These are phyloP conservation scores for Gossypium schwendimanii DNA, from an alignment of 441 rosid genomes.

Conservation along the genomic window DNA sequence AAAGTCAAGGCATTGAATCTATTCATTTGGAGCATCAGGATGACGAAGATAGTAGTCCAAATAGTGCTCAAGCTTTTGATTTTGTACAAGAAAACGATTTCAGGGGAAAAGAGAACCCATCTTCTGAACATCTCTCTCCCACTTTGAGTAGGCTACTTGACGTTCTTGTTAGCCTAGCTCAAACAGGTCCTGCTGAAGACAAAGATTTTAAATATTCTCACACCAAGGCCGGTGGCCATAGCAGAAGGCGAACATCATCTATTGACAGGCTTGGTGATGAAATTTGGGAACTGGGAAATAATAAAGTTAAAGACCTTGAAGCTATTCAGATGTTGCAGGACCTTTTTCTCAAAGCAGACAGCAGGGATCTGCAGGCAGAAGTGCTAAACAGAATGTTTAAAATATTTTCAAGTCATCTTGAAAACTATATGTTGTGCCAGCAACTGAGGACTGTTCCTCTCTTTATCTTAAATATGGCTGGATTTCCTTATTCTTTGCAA, in stretches of 20 bases:
- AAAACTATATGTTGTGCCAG: slow-evolving; percentile 91
- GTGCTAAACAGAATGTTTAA: slow-evolving; percentile 95
- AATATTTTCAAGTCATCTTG: slow-evolving; percentile 97
- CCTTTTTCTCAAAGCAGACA: slow-evolving; percentile 90
- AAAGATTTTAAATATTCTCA: slow-evolving; percentile 57
- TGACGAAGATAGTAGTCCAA: slow-evolving; percentile 29
- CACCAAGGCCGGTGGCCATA: slow-evolving; percentile 26
- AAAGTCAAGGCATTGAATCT: slow-evolving; percentile 33
- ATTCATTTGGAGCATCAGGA: slow-evolving; percentile 25
- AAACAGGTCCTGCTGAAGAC: slow-evolving; percentile 76
- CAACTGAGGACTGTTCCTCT: slow-evolving; percentile 96
- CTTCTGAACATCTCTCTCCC: slow-evolving; percentile 53
- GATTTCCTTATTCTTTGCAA: slow-evolving; percentile 89
- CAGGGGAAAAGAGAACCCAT: slow-evolving; percentile 42
- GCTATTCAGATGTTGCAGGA: slow-evolving; percentile 99
- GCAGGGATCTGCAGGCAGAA: slow-evolving; percentile 88
- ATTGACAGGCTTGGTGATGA: slow-evolving; percentile 41
- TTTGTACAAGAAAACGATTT: slow-evolving; percentile 24
- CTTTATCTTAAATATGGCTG: slow-evolving; percentile 93
- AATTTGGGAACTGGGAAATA: slow-evolving; percentile 70
- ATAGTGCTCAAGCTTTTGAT: slow-evolving; percentile 30
- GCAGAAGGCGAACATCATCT: slow-evolving; percentile 11
- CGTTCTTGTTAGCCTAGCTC: slow-evolving; percentile 93
- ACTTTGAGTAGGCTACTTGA: slow-evolving; percentile 92
- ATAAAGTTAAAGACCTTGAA: slow-evolving; percentile 96